Base-by-base conservation (phyloP, 2,329 filamentous ascomycete genomes). In the Penicillium sp. region DNA sequence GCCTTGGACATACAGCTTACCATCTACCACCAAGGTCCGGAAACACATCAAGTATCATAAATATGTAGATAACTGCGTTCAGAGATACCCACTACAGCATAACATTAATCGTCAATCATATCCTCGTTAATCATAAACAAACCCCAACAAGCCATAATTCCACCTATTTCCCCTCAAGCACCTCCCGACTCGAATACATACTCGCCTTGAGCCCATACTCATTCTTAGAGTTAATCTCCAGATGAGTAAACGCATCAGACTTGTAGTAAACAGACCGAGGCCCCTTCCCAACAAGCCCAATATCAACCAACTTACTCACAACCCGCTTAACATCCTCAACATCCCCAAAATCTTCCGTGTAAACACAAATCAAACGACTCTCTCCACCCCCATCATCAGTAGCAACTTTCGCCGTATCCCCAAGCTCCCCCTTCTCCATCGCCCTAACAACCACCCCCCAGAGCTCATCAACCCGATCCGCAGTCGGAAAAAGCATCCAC, bases 331-430 rank as follows among this genome's bases (percentile, higher is more conserved):
- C 83, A 69, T 96, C 90, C 4, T 81, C 77, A 51, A 77, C 80
- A 68, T 96, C 86, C 29, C 78, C 78, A 69, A 92, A 94, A 71
- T 96, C 86, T 42, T 79, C 77, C 6, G 90, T 96, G 72, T 96
- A 96, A 8, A 96, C 79, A 63, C 89, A 93, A 27, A 96, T 85
- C 42, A 94, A 74, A 21, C 86, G 81, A 23, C 58, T 69, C n/a
- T 77, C 74, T 1, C 73, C 72, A 59, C 47, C 21, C 6, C 61
- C 72, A 63, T 75, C 76, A 10, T 82, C 72, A 1, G 89, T 85
- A 1, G 87, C 85, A 13, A 93, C 88, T 74, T 94, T 96, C 10
- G 90, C 89, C 1, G 78, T 82, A 39, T 86, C 82, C 0, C 91
- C 91, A 2, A 96, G 81, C 62, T 89, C 82, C 58, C 88, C 87